Evolutionary conservation across 1,284 basidiomycete genomes (phyloP), one percentile per base, ranked within the genome.

Genomic region (Heterobasidion occidentale): DNA sequence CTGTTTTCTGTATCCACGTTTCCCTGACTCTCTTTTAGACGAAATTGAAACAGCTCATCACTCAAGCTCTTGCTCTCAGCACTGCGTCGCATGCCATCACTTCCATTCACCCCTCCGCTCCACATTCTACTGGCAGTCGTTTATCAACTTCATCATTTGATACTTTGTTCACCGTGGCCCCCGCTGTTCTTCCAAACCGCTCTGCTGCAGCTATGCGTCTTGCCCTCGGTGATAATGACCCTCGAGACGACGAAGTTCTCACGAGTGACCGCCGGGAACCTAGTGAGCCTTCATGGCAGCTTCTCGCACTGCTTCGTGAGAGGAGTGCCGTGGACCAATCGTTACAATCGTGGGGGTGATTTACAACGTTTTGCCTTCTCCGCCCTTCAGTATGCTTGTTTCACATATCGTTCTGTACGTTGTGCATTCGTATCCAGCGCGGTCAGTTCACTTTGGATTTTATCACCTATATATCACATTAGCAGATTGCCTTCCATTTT

Each of bases 11-110:
- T 12, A 7, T 15, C 15, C 36, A 11, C 8, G 9, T 46, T 36
- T 7, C 52, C n/a, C 54, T 34, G 44, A 54, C 51, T 51, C 3
- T 2, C 53, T 9, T 42, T 33, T 56, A 90, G 88, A 86, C 86
- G 9, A 90, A 90, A 66, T 74, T 92, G 8, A 92, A 92, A 66
- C 87, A 91, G 59, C 76, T 92, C 15, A 85, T 92, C 58, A 86
- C 84, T 0, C 86, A 87, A 64, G 86, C 89, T 3, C 70, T 92
- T 36, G 84, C 87, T 2, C 71, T 91, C 9, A 90, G 88, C 1
- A 83, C 86, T 0, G 79, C 83, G 6, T 90, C 89, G 2, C 80
- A 84, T 61, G 81, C 86, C 34, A 86, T 90, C 62, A 79, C 84
- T 1, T 90, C 89, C 47, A 88, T 91, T 53, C 76, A 76, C n/a